These are phyloP conservation scores for Flueggea neowawraea DNA, from an alignment of 441 rosid species.

Conservation along the genomic window DNA sequence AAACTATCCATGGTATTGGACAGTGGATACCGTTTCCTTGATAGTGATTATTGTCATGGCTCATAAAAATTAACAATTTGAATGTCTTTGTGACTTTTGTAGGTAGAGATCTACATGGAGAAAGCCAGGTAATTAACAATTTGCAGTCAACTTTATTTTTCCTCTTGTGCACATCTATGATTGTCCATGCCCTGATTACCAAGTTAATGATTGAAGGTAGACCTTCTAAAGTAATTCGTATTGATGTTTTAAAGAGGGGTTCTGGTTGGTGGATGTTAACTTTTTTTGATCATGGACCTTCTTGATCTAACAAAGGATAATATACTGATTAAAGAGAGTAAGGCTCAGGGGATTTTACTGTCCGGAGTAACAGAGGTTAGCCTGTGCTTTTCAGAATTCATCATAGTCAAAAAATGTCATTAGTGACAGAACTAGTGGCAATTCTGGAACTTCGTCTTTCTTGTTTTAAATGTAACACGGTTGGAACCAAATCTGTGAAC, in stretches of 20 bases:
- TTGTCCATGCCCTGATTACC: too few species aligned
- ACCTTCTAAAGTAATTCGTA: too few species aligned
- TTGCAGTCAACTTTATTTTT: too few species aligned
- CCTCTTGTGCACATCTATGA: too few species aligned
- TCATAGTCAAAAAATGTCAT: too few species aligned
- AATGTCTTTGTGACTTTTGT: slow-evolving; percentile 12
- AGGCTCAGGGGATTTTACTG: slow-evolving; percentile 56
- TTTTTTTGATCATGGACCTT: slow-evolving; percentile 53
- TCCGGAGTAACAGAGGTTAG: slow-evolving; percentile 72
- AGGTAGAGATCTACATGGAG: slow-evolving; percentile 98
- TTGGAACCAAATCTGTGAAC: too few species aligned
- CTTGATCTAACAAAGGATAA: slow-evolving; percentile 77
- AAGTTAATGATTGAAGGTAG: too few species aligned
- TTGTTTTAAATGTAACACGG: slow-evolving; percentile 1
- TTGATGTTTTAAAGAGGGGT: too few species aligned
- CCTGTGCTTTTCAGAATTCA: not conserved
- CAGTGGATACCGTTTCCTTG: not conserved
- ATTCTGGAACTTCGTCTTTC: not conserved
- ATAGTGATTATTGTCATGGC: too few species aligned
- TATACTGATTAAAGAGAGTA: slow-evolving; percentile 80
- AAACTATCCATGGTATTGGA: slow-evolving; percentile 59
- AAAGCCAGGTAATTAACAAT: slow-evolving; percentile 63
- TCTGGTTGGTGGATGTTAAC: too few species aligned
- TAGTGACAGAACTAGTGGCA: too few species aligned
- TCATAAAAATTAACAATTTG: too few species aligned